Base-by-base conservation (phyloP, 2,329 filamentous ascomycete genomes). In the Sporothrix brunneoviolacea region DNA sequence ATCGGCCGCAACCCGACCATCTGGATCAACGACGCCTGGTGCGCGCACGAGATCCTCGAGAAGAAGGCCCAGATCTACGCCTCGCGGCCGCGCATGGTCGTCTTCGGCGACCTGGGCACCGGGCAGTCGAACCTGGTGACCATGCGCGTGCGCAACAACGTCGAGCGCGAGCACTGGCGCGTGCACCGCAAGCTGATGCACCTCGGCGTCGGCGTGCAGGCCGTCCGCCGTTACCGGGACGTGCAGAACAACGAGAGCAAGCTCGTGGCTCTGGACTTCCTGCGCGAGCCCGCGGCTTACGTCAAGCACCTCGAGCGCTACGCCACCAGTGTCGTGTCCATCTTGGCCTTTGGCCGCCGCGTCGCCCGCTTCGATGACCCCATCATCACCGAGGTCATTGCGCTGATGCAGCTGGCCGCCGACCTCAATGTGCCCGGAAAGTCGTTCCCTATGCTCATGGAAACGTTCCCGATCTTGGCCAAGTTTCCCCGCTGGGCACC, bases 221-320 rank as follows among this genome's bases (percentile, higher is more conserved):
- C 77, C 15, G 76, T 81, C 8, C 68, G 73, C 3, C 71, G 70
- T 48, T 77, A 77, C 55, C 70, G 74, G 1, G 59, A 63, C 4
- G 74, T 81, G 52, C 78, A 82, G 59, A 77, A 81, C 58, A 72
- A 78, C 55, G 78, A 82, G 64, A 79, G 75, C 60, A 72, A 71
- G 38, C 62, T 77, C 2, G 71, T 80, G n/a, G 77, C 76, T 1
- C 67, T 68, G n/a, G 70, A 76, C 53, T 58, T 77, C 8, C 61
- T 78, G 4, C 60, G 56, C 2, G 65, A 63, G 3, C 73, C 75
- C 0, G 63, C 65, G 5, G 65, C 71, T 12, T 79, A 74, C 52
- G 75, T 77, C 15, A 72, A 70, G 54, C 75, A 78, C 50, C 72
- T 78, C 41, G 75, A 79, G 63, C 66, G 76, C 10, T 68, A 73